Percentiles rank a stretch among this genome's conserved stretches.
Conservation (phyloP, 768 basidiomycete species). For the Lactarius trivialis region DNA sequence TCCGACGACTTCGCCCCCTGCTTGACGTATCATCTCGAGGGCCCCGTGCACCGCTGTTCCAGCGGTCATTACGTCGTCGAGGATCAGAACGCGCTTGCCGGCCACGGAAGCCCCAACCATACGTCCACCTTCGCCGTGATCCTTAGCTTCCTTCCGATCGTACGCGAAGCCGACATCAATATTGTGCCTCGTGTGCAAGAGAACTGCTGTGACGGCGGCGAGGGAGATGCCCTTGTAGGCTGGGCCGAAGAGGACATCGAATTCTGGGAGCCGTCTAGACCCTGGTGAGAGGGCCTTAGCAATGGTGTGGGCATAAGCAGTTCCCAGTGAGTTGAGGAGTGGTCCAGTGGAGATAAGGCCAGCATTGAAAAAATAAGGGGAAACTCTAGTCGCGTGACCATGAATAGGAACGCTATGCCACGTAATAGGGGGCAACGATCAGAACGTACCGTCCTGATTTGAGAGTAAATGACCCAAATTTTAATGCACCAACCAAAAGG, state of each 20-base stretch:
- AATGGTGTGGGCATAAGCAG: slow-evolving; percentile 81
- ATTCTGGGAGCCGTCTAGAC: slow-evolving; percentile 31
- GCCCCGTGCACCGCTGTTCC: slow-evolving; percentile 85
- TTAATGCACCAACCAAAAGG: slow-evolving; percentile 66
- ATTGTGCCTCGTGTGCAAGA: slow-evolving; percentile 59
- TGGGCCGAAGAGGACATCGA: slow-evolving; percentile 91
- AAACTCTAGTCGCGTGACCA: slow-evolving; percentile 38
- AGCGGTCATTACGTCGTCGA: slow-evolving; percentile 96
- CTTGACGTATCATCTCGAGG: slow-evolving; percentile 59
- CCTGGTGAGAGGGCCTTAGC: slow-evolving; percentile 40
- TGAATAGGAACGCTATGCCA: slow-evolving; percentile 10
- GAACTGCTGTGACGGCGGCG: slow-evolving; percentile 75
- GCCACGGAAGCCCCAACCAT: slow-evolving; percentile 83
- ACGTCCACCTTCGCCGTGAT: slow-evolving; percentile 91
- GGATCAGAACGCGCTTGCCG: slow-evolving; percentile 75
- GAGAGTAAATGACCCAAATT: slow-evolving; percentile 87
- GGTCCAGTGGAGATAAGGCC: slow-evolving; percentile 80
- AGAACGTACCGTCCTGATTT: slow-evolving; percentile 84
- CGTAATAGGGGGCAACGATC: slow-evolving; percentile 9
- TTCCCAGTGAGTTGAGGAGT: slow-evolving; percentile 67
- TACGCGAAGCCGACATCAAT: slow-evolving; percentile 78
- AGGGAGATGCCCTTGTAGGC: slow-evolving; percentile 97
- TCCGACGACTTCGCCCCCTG: slow-evolving; percentile 80
- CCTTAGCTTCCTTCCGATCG: slow-evolving; percentile 93
- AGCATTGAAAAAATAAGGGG: slow-evolving; percentile 98